A percentile compares a stretch with the other conserved stretches of the same genome.
Evolutionary conservation across 163 green algal genomes (phyloP).

Genomic region (Dunaliella salina): DNA sequence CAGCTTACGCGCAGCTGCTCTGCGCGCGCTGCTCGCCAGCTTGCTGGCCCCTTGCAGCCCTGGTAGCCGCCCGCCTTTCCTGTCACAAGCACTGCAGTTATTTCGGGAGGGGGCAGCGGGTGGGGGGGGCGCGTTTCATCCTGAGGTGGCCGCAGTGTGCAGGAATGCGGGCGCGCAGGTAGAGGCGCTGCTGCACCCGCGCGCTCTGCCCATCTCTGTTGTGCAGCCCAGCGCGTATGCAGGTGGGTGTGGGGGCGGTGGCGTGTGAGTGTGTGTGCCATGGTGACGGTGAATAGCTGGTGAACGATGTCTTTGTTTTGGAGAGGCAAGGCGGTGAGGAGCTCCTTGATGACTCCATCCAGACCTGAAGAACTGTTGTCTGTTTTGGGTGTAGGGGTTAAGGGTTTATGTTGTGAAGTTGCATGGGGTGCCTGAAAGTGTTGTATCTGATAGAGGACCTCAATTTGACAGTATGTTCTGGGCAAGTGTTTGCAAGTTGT

Average conservation of each 20-base stretch:
- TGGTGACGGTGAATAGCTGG: too few relatives aligned
- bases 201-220: constrained; percentile 18
- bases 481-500: too few relatives aligned
- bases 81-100: constrained; percentile 42
- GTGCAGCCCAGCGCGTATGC: constrained; percentile 5
- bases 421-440: too few relatives aligned
- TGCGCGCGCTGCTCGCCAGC: constrained; percentile 47
- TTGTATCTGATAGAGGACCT: too few relatives aligned
- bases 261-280: too few relatives aligned
- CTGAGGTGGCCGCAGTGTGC: constrained; percentile 19
- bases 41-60: constrained; percentile 42
- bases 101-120: constrained; percentile 25
- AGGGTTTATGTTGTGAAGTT: too few relatives aligned
- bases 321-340: too few relatives aligned
- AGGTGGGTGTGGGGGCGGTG: not conserved
- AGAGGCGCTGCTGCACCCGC: constrained; percentile 52
- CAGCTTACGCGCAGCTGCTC: constrained; percentile 38
- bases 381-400: too few relatives aligned
- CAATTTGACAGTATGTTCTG: too few relatives aligned
- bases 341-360: too few relatives aligned
- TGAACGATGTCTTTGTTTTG: too few relatives aligned
- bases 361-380: too few relatives aligned
- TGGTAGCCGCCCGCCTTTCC: constrained; percentile 37
- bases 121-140: not conserved
- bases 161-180: constrained; percentile 1